Base-by-base conservation (phyloP, 2,329 filamentous ascomycete species). In the Aspergillus aculeatinus region DNA sequence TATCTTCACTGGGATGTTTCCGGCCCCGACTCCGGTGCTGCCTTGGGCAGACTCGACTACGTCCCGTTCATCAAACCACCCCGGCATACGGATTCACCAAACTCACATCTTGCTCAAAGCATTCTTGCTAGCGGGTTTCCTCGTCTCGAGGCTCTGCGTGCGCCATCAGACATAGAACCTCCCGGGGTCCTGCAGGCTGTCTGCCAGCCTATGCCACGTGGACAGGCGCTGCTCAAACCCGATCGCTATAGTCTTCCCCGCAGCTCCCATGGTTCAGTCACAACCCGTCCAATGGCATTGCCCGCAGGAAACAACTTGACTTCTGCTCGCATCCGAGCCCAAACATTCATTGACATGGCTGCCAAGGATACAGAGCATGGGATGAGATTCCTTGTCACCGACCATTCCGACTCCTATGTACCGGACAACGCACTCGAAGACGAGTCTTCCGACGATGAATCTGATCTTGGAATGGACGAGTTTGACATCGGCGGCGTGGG, bases 1-100 rank as follows among this genome's bases (percentile, higher is more conserved):
- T 80, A 78, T 61, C 71, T 87, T 3, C 85, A 87, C 66, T 87
- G 85, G 84, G 85, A 87, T 65, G 68, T 80, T 39, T 73, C 74
- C 4, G 74, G 76, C 52, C 75, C 76, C 14, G 71, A 77, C 50
- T 69, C 74, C 16, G 68, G 66, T 39, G 71, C 72, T 33, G 73
- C 74, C 11, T 70, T 78, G 39, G 74, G 70, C 48, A 70, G 72
- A 58, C 65, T 76, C n/a, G 75, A 78, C 56, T 72, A 67, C 19
- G 67, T 71, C 35, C 75, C 76, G 4, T 77, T 77, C 59, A 68
- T 71, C 10, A 72, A 73, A 35, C 66, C 72, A 6, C 68, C 70
- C 0, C 73, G 69, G 56, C 69, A 71, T 21, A 63, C 64, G 53
- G 70, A 78, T 25, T 73, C 75, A 5, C 74, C 77, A 1, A 79